Conservation (phyloP, 2,329 filamentous ascomycete genomes). For the Colletotrichum lupini region DNA sequence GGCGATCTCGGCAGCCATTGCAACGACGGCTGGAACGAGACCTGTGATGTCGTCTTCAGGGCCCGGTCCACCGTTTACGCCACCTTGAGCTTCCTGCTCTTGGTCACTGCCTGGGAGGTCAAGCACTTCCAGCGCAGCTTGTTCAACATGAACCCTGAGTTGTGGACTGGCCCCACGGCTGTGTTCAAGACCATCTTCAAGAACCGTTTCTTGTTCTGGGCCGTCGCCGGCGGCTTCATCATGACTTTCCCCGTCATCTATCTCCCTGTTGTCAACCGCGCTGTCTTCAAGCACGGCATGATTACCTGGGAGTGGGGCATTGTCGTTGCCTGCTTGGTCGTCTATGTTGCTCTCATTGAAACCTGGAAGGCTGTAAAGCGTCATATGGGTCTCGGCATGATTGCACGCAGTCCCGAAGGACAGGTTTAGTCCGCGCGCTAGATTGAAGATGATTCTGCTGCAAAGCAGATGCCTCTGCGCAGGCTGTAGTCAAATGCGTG, state of each 20-base stretch:
- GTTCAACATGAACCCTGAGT: slow-evolving; percentile 72
- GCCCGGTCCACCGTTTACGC: slow-evolving; percentile 77
- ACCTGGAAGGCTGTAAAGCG: slow-evolving; percentile 77
- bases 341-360: slow-evolving; percentile 74
- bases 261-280: slow-evolving; percentile 72
- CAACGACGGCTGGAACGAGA: slow-evolving; percentile 63
- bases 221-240: slow-evolving; percentile 69
- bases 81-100: slow-evolving; percentile 73
- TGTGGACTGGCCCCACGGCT: slow-evolving; percentile 59
- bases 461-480: background rate
- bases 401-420: background rate
- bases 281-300: slow-evolving; percentile 76
- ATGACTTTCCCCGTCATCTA: slow-evolving; percentile 74
- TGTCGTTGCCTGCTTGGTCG: slow-evolving; percentile 66
- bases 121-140: slow-evolving; percentile 77
- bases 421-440: slow-evolving; percentile 8
- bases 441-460: background rate
- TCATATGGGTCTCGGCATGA: slow-evolving; percentile 48
- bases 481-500: background rate
- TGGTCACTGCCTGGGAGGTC: slow-evolving; percentile 80
- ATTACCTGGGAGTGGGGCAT: slow-evolving; percentile 81
- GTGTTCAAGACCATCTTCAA: slow-evolving; percentile 72
- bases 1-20: slow-evolving; percentile 65
- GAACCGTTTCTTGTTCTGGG: slow-evolving; percentile 76
- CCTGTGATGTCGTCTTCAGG: slow-evolving; percentile 69